Evolutionary conservation across 345 rosid species (phyloP).

Genomic region (Balakata baccata): DNA sequence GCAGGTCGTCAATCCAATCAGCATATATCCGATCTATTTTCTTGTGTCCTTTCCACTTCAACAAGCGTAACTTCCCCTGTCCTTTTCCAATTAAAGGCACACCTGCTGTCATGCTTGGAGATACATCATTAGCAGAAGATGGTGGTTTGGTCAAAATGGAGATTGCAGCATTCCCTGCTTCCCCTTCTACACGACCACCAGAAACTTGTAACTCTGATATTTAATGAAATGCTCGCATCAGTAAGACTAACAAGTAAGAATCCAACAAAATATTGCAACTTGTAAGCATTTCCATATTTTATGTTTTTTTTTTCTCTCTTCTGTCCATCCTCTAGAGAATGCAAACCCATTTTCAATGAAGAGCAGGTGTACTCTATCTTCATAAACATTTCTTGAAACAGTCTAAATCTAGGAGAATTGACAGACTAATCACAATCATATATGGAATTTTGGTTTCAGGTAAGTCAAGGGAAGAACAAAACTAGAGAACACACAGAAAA

Average conservation of each 20-base stretch:
- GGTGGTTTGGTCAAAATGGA: slow-evolving; percentile 39
- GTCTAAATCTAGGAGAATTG: neutral
- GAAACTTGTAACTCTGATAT: slow-evolving; percentile 58
- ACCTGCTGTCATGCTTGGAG: slow-evolving; percentile 32
- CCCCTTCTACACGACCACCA: slow-evolving; percentile 57
- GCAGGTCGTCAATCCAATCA: slow-evolving; percentile 93
- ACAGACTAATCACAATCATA: neutral
- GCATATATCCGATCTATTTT: slow-evolving; percentile 82
- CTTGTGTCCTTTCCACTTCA: slow-evolving; percentile 78
- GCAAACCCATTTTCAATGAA: neutral
- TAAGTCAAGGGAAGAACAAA: neutral
- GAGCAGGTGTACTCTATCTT: neutral
- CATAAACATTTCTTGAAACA: neutral
- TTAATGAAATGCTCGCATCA: slow-evolving; percentile 14
- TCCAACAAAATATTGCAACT: neutral
- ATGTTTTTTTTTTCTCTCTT: neutral
- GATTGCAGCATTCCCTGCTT: slow-evolving; percentile 34
- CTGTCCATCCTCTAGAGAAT: neutral
- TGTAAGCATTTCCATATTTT: neutral
- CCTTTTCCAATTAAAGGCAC: slow-evolving; percentile 51
- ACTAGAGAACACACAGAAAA: neutral
- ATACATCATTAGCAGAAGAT: slow-evolving; percentile 33
- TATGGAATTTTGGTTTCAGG: neutral
- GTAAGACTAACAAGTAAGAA: neutral
- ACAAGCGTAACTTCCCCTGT: slow-evolving; percentile 50